These are phyloP conservation scores for Acmispon strigosus DNA, from an alignment of 306 rosid species.

Conservation along the genomic window DNA sequence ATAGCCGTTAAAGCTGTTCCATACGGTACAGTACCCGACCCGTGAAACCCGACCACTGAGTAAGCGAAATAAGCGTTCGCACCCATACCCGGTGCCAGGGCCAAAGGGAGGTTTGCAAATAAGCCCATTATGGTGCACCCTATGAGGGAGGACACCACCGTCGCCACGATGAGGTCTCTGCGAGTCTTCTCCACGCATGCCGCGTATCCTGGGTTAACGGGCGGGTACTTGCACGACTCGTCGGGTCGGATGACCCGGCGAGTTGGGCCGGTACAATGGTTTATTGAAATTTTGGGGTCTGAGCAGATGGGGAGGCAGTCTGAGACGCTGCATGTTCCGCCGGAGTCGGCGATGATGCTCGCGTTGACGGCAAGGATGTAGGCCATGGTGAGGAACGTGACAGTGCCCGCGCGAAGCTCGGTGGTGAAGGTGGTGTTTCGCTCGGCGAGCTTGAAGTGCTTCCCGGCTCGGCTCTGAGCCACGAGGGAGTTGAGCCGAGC, in stretches of 20 bases:
- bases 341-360: conserved; percentile 69
- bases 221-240: conserved; percentile 52
- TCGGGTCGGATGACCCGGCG: conserved; percentile 43
- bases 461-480: conserved; percentile 43
- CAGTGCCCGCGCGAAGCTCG: conserved; percentile 83
- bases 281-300: conserved; percentile 24
- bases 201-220: conserved; percentile 74
- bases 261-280: conserved; percentile 19
- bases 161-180: conserved; percentile 72
- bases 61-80: conserved; percentile 86
- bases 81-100: conserved; percentile 92
- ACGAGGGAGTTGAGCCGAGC: conserved; percentile 39
- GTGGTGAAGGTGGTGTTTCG: conserved; percentile 79
- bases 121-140: conserved; percentile 74
- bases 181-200: conserved; percentile 52
- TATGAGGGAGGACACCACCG: conserved; percentile 57
- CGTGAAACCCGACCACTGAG: conserved; percentile 85
- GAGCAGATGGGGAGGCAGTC: conserved; percentile 67
- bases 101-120: conserved; percentile 77
- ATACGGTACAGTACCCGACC: conserved; percentile 65
- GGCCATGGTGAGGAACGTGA: conserved; percentile 93
- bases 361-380: conserved; percentile 94
- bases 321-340: conserved; percentile 62
- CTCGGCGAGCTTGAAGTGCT: conserved; percentile 59
- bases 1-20: conserved; percentile 62